Evolutionary conservation across 371 early-diverging fungal genomes (phyloP).

Genomic region (Saksenaea vasiformis): DNA sequence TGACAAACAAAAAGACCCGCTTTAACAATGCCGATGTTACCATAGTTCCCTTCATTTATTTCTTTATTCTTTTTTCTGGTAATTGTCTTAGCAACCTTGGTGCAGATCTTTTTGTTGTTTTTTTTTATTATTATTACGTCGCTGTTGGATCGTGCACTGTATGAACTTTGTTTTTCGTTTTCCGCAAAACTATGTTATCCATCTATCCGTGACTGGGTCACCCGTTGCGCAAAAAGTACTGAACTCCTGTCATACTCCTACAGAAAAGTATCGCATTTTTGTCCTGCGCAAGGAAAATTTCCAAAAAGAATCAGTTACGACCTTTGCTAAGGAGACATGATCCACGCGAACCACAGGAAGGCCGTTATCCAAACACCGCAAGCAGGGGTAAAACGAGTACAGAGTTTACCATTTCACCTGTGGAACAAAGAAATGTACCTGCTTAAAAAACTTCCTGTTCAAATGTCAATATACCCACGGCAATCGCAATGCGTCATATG

Average conservation of each 20-base stretch:
- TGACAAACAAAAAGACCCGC: background rate
- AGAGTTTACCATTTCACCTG: background rate
- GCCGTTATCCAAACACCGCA: background rate
- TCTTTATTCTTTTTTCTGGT: background rate
- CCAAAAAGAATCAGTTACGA: background rate
- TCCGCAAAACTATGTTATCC: background rate
- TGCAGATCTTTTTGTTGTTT: background rate
- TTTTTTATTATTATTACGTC: no score
- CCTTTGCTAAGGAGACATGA: background rate
- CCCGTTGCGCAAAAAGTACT: background rate
- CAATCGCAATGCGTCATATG: background rate
- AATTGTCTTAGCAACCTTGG: background rate
- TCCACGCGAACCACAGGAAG: background rate
- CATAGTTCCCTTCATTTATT: background rate
- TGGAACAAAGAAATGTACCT: background rate
- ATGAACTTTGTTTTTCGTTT: background rate
- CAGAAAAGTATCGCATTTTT: background rate
- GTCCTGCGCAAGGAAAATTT: background rate
- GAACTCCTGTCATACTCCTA: background rate
- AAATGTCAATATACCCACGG: background rate
- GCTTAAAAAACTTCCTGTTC: background rate
- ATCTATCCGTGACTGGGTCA: background rate
- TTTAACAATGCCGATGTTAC: background rate
- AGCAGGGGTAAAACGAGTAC: background rate
- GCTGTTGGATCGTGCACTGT: slow-evolving; percentile 1